phyloP scores from a whole-genome alignment of 2,329 filamentous ascomycete species.

The Westerdykella ornata region DNA sequence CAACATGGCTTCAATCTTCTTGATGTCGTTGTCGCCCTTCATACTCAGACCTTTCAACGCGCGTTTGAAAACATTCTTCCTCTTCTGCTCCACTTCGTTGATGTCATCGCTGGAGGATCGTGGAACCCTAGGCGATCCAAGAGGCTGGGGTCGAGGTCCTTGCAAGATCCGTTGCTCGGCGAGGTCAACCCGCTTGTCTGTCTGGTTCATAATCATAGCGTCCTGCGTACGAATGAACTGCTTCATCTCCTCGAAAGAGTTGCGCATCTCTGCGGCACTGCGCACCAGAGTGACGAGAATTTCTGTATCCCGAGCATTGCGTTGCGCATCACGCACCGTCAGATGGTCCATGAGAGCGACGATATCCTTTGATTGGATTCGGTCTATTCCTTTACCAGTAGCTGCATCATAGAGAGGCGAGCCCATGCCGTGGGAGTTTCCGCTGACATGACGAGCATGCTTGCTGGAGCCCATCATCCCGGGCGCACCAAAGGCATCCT shows the following conservation, averaged over 20 bases:
- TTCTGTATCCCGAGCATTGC: conserved; percentile 92
- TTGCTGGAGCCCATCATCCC: conserved; percentile 25
- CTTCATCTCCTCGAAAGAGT: conserved; percentile 92
- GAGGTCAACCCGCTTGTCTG: conserved; percentile 81
- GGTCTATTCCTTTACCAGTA: conserved; percentile 79
- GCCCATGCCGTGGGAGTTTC: conserved; percentile 83
- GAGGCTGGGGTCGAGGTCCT: conserved; percentile 77
- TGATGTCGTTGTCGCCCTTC: conserved; percentile 81
- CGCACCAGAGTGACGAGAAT: conserved; percentile 91
- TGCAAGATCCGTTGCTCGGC: conserved; percentile 75
- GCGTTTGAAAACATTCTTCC: conserved; percentile 86
- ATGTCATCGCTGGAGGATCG: conserved; percentile 47
- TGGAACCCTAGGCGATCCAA: conserved; percentile 54
- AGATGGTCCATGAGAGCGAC: conserved; percentile 97
- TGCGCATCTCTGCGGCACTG: conserved; percentile 93
- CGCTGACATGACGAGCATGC: conserved; percentile 66
- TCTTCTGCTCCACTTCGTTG: conserved; percentile 61
- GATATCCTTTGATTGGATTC: conserved; percentile 93
- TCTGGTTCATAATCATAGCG: conserved; percentile 76
- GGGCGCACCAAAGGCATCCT: conserved; percentile 18
- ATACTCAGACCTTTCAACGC: conserved; percentile 86
- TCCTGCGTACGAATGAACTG: conserved; percentile 85
- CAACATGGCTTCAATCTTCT: conserved; percentile 64
- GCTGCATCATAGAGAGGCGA: conserved; percentile 87
- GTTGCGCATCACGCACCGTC: conserved; percentile 91